These are phyloP conservation scores for Raphanus sativus DNA, from an alignment of 345 rosid species.

Conservation along the genomic window DNA sequence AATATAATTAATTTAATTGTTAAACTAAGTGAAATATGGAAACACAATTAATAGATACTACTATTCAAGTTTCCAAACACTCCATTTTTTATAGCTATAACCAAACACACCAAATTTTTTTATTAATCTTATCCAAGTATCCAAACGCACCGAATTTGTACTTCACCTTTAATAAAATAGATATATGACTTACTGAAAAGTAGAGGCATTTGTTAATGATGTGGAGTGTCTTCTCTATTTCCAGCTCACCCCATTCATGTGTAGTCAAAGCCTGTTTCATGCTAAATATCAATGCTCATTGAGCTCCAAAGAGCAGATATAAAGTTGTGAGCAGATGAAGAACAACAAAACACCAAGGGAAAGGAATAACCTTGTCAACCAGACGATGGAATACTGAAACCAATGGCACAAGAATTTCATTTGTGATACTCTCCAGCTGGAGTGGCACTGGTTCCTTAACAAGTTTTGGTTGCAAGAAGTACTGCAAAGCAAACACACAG, in stretches of 20 bases:
- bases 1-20: too few relatives aligned
- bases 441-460: slow-evolving; percentile 79
- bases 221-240: slow-evolving; percentile 61
- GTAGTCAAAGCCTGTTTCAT: slow-evolving; percentile 54
- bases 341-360: slow-evolving; percentile 14
- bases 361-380: slow-evolving; percentile 58
- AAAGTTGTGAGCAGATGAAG: slow-evolving; percentile 18
- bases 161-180: too few relatives aligned
- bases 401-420: slow-evolving; percentile 69
- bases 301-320: not conserved
- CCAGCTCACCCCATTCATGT: slow-evolving; percentile 40
- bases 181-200: slow-evolving; percentile 61
- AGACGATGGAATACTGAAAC: slow-evolving; percentile 56
- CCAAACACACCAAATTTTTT: too few relatives aligned
- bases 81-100: too few relatives aligned
- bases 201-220: slow-evolving; percentile 71
- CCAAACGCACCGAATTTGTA: too few relatives aligned
- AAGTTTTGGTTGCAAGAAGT: slow-evolving; percentile 79
- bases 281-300: slow-evolving; percentile 27
- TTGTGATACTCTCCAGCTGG: slow-evolving; percentile 65
- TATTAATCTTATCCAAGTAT: too few relatives aligned
- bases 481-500: slow-evolving; percentile 48
- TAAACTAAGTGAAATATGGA: too few relatives aligned
- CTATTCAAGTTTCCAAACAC: too few relatives aligned
- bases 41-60: too few relatives aligned